phyloP scores from a whole-genome alignment of 805 yeast species.

The Metschnikowia lachancei region DNA sequence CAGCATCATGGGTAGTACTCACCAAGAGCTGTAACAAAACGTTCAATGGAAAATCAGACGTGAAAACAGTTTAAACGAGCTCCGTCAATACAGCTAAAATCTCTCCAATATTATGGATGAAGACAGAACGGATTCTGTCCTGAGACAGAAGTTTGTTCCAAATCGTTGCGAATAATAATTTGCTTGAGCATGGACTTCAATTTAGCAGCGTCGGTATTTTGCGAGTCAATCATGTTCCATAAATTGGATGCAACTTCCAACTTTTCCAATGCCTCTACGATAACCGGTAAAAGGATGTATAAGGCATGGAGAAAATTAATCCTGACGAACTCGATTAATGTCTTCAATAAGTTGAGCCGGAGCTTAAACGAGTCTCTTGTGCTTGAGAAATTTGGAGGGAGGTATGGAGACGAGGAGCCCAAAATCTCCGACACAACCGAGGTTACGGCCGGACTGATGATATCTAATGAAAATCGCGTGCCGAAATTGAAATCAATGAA shows the following conservation, averaged over 20 bases:
- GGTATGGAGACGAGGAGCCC: slow-evolving; percentile 51
- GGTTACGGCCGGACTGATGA: slow-evolving; percentile 38
- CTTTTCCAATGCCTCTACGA: slow-evolving; percentile 34
- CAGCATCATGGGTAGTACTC: slow-evolving; percentile 30
- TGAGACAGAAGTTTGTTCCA: slow-evolving; percentile 10
- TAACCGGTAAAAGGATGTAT: slow-evolving; percentile 35
- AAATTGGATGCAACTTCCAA: slow-evolving; percentile 46
- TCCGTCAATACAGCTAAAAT: slow-evolving; percentile 31
- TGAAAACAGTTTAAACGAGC: slow-evolving; percentile 24
- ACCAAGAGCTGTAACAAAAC: slow-evolving; percentile 25
- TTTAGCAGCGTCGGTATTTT: slow-evolving; percentile 7
- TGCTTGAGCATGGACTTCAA: slow-evolving; percentile 16
- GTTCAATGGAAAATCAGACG: slow-evolving; percentile 18
- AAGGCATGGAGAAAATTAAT: slow-evolving; percentile 44
- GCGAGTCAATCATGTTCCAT: slow-evolving; percentile 28
- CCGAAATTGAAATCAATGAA: slow-evolving; percentile 50
- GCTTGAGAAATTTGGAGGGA: slow-evolving; percentile 53
- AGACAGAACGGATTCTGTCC: slow-evolving; percentile 28
- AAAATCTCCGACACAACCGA: slow-evolving; percentile 56
- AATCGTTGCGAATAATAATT: slow-evolving; percentile 10
- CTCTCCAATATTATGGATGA: slow-evolving; percentile 22
- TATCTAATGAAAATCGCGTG: slow-evolving; percentile 24
- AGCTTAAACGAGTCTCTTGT: slow-evolving; percentile 49
- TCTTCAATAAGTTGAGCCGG: slow-evolving; percentile 45
- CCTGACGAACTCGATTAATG: slow-evolving; percentile 45